A percentile compares a stretch with the other conserved stretches of the same genome.
Conservation (phyloP, 2,329 filamentous ascomycete species). For the Pseudocercospora vitis region DNA sequence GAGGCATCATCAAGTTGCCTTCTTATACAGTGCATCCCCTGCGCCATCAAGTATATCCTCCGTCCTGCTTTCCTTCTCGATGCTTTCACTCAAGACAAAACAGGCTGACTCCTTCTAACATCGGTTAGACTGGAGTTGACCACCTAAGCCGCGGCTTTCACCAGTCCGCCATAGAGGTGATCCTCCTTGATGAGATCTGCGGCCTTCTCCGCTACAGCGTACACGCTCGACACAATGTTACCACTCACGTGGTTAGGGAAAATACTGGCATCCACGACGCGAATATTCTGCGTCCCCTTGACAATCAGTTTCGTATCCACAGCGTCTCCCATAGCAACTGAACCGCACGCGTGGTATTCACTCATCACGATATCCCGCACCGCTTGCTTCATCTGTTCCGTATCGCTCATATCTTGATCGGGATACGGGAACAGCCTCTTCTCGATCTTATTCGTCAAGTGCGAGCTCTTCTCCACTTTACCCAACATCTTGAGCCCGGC, state of each 20-base stretch:
- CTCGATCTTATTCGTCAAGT: conserved; percentile 45
- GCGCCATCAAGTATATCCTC: no score
- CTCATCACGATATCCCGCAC: conserved; percentile 31
- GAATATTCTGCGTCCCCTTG: conserved; percentile 39
- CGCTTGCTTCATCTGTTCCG: conserved; percentile 30
- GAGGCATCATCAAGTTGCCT: no score
- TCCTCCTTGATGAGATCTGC: conserved; percentile 38
- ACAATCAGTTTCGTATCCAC: conserved; percentile 42
- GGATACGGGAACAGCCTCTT: conserved; percentile 37
- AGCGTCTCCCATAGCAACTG: conserved; percentile 45
- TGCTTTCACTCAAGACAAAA: no score
- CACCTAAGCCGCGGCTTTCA: conserved; percentile 9
- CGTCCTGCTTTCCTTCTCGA: no score
- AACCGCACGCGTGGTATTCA: conserved; percentile 44
- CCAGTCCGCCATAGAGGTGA: conserved; percentile 25
- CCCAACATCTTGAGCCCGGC: conserved; percentile 42
- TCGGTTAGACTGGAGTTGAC: no score
- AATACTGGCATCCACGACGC: conserved; percentile 41
- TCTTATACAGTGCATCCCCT: no score
- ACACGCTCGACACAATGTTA: conserved; percentile 35
- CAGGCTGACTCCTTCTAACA: no score
- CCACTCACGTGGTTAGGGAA: conserved; percentile 37
- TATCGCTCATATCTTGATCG: conserved; percentile 28
- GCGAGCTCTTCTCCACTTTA: conserved; percentile 45
- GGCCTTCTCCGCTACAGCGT: conserved; percentile 37